Evolutionary conservation across 192 early-diverging fungal genomes (phyloP).

Genomic region (Pilaira anomala): DNA sequence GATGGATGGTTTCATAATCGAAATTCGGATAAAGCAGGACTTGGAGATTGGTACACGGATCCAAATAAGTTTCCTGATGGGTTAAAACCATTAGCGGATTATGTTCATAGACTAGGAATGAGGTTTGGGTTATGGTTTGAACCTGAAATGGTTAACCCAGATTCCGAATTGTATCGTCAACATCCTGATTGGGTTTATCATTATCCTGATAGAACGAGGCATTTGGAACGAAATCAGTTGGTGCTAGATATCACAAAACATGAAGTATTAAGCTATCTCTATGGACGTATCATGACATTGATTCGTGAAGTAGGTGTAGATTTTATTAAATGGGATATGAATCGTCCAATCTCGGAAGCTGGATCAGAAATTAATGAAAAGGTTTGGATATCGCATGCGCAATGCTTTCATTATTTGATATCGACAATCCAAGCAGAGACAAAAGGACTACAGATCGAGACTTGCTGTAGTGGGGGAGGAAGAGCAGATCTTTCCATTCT

Average conservation of each 20-base stretch:
- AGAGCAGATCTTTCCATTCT: conserved; percentile 15
- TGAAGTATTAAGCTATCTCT: conserved; percentile 20
- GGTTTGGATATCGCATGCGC: conserved; percentile 18
- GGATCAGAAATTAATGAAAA: not conserved
- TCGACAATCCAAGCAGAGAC: conserved; percentile 18
- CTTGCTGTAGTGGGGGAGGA: conserved; percentile 27
- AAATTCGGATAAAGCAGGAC: conserved; percentile 9
- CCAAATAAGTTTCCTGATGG: conserved; percentile 21
- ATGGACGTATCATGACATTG: not conserved
- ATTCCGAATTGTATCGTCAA: conserved; percentile 22
- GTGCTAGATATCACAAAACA: conserved; percentile 15
- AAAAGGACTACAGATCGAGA: conserved; percentile 19
- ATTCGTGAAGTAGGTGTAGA: conserved; percentile 11
- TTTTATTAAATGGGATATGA: conserved; percentile 36
- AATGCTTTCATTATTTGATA: not conserved
- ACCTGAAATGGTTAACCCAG: conserved; percentile 28
- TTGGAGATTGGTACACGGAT: conserved; percentile 27
- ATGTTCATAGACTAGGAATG: conserved; percentile 22
- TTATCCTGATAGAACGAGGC: conserved; percentile 12
- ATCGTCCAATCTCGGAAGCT: conserved; percentile 23
- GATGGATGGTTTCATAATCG: conserved; percentile 28
- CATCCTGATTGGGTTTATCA: conserved; percentile 31
- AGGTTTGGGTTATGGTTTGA: conserved; percentile 30
- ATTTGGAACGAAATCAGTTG: conserved; percentile 15
- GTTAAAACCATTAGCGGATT: conserved; percentile 18